Evolutionary conservation across 2,329 filamentous ascomycete species (phyloP), one percentile per base, ranked within the genome.

Genomic region (Trichoderma afroharzianum): DNA sequence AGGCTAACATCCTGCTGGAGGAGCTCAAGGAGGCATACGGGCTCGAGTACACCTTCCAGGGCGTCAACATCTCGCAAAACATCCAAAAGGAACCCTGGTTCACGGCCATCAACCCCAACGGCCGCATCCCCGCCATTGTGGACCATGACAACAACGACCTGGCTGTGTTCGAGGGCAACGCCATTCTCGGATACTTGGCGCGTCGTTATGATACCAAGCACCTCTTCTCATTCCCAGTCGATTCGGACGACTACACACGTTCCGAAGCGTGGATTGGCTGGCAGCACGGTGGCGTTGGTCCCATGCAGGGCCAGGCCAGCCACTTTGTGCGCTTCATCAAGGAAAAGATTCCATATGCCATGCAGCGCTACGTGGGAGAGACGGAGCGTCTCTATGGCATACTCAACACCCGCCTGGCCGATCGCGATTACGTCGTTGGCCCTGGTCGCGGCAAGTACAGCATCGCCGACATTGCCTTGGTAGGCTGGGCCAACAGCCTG

Each of bases 281-380:
- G 88, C 90, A 94, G 82, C 92, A 93, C 76, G 91, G 90, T n/a
- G 92, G 92, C 2, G 77, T 93, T 3, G 91, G 91, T 0, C 92
- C 92, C 3, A 88, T 87, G 84, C 91, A 94, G 80, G 92, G 90
- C 28, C 92, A 94, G 79, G 90, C 91, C 72, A 91, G 92, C 80
- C 91, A 95, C 82, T 95, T 95, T 83, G 80, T 84, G 67, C 86
- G 88, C 53, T 90, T 91, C 76, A 88, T 91, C 4, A 88, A 90
- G 55, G 90, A 93, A 77, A 87, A 86, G 77, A 91, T 93, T 76
- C 85, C 89, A 63, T 95, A 94, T 79, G 90, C 86, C 63, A 87
- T 92, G 18, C 90, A 92, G 77, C 88, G 93, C 53, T 95, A 95
- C 80, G 85, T 91, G 68, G 93, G 92, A 76, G 93, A 95, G 84